These are phyloP conservation scores for Sugiyamaella xylanicola DNA, from an alignment of 1,139 yeast species.

Conservation along the genomic window DNA sequence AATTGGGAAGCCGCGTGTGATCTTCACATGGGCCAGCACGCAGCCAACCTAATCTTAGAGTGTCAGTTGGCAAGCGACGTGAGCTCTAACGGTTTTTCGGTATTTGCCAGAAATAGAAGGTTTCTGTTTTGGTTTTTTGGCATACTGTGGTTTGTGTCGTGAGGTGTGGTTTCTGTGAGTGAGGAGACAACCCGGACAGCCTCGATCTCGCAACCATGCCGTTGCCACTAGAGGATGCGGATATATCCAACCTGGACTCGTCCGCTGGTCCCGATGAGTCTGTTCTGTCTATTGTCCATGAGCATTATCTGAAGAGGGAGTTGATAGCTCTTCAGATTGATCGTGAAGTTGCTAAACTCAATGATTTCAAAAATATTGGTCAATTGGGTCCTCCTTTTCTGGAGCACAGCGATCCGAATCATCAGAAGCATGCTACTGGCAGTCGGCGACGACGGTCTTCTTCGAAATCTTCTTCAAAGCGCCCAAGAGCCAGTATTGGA, in stretches of 20 bases:
- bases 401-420: constrained; percentile 34
- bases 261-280: constrained; percentile 3
- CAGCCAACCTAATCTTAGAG: background rate
- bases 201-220: background rate
- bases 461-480: background rate
- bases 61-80: background rate
- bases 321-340: constrained; percentile 63
- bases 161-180: no score
- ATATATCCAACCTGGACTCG: constrained; percentile 6
- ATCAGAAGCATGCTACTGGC: constrained; percentile 5
- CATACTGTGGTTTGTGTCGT: no score
- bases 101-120: background rate
- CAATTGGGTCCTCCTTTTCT: constrained; percentile 75
- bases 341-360: constrained; percentile 60
- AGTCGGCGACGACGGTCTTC: constrained; percentile 2
- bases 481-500: background rate
- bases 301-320: constrained; percentile 84
- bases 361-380: constrained; percentile 61
- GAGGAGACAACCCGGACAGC: background rate
- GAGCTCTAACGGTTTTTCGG: background rate
- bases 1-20: background rate
- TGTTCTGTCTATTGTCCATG: constrained; percentile 47
- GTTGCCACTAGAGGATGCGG: constrained; percentile 5
- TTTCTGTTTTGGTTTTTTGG: background rate
- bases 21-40: background rate